Evolutionary conservation across 169 alveolate genomes (phyloP), one percentile per base, ranked within the genome.

Genomic region (Eimeria maxima): DNA sequence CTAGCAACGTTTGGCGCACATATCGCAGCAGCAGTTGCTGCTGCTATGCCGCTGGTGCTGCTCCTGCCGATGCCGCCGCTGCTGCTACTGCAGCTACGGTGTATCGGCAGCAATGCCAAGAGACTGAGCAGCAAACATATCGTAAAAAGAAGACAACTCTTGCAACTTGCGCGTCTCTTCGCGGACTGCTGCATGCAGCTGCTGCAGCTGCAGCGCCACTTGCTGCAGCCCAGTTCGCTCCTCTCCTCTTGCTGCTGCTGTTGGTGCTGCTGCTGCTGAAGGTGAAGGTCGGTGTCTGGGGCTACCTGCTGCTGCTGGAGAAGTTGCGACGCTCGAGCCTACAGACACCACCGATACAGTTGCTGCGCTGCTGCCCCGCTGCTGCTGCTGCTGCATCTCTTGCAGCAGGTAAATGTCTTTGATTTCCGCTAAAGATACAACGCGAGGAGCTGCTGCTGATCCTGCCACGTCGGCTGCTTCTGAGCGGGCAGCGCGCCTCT

Each of bases 201-300:
- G 84, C 84, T 73, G 84, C 44, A 73, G 84, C 55, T 73, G 84
- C 50, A 27, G 44, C 84, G 84, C 84, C 50, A 73, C 84, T 38
- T 73, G 84, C 84, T 73, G 84, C 44, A 73, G 50, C 84, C 55
- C 84, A 7, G 50, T 73, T 47, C 20, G 42, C 42, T 73, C 84
- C 84, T 29, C 50, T 29, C 11, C 45, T 29, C 44, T 42, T 73
- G 84, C 84, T 29, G 84, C 44, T 73, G 84, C 84, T 29, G 84
- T 42, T 6, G 55, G 16, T 20, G 84, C 84, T n/a, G 84, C 84
- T 73, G 84, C 84, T 29, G 84, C 50, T 16, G 42, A 18, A 27
- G 55, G 20, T 14, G 84, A 22, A 20, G 55, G 22, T 27, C 50
- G 42, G 10, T 16, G 42, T 65, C 42, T n/a, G 20, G 74, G 13